These are phyloP conservation scores for Beauveria scarabaeidicola DNA, from an alignment of 2,329 filamentous ascomycete genomes.

Conservation along the genomic window DNA sequence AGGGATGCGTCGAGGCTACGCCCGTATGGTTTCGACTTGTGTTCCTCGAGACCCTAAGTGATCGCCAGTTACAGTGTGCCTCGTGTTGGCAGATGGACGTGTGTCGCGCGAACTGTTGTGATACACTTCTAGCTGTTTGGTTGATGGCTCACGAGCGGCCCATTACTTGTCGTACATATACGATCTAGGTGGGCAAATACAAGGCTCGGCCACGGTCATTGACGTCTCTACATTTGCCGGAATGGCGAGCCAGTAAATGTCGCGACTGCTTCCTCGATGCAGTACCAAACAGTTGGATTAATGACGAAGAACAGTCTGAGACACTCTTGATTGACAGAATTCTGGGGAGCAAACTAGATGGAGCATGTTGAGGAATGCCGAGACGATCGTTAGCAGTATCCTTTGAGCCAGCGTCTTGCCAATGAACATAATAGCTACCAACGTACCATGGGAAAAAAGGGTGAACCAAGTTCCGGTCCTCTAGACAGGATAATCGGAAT, in stretches of 20 bases:
- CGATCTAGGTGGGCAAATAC: background rate
- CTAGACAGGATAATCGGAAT: slow-evolving; percentile 75
- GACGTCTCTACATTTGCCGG: background rate
- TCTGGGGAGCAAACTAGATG: background rate
- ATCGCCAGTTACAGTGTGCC: no score
- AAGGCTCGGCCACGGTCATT: background rate
- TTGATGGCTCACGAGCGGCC: background rate
- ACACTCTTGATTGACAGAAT: background rate
- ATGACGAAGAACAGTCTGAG: background rate
- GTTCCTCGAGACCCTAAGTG: background rate
- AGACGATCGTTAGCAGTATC: slow-evolving; percentile 8
- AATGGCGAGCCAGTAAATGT: background rate
- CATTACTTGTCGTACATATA: background rate
- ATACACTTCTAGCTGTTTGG: background rate
- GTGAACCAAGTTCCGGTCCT: slow-evolving; percentile 46
- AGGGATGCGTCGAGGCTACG: background rate
- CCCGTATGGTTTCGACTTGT: background rate
- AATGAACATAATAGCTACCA: background rate
- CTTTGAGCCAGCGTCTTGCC: background rate
- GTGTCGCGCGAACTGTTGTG: background rate
- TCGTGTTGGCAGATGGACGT: background rate
- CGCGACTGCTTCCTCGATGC: background rate
- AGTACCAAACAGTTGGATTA: background rate
- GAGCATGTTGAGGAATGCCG: slow-evolving; percentile 6
- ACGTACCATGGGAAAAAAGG: slow-evolving; percentile 13